Base-by-base conservation (phyloP, 805 yeast genomes). In the Saccharomyces mikatae region DNA sequence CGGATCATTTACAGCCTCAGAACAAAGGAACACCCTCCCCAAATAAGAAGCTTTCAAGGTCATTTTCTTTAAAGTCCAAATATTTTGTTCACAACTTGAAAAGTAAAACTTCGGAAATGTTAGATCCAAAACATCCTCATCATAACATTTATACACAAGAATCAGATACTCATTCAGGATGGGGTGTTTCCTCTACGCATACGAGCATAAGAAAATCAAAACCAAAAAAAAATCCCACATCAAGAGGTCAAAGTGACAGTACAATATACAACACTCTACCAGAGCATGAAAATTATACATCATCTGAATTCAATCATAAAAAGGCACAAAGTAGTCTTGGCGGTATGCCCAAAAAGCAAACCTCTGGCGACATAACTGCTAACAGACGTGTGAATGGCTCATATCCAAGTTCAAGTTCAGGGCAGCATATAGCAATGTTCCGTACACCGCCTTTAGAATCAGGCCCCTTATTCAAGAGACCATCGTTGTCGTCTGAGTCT, bases 31-130 rank as follows among this genome's bases (percentile, higher is more conserved):
- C 44, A 3, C 44, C 24, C 10, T 17, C 44, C 4, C 13, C 44
- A 8, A 50, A 22, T 6, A 59, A 59, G 24, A 59, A 54, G 50
- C 28, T 70, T 3, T 63, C 67, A 6, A 64, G 75, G 54, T 68
- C 74, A 1, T 62, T 71, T 41, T 70, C 74, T 2, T 57, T 69
- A 24, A 68, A 67, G 50, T 67, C 72, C 6, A 64, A 66, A 51
- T 64, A 59, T 47, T 49, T 66, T 44, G 63, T 68, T 41, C 57
- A 59, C 47, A 60, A 61, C 47, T 50, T 66, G 41, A 63, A 64
- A 54, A 50, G 29, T 24, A 56, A 50, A 30, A 36, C 44, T 3
- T 32, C 41, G 6, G 41, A 32, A 32, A 32, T 32, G 9, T 14
- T 32, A 21, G 41, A 32, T 14, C 28, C 50, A 27, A 48, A 48